Base-by-base conservation (phyloP, 768 basidiomycete species). In the Boletus subparvulus region DNA sequence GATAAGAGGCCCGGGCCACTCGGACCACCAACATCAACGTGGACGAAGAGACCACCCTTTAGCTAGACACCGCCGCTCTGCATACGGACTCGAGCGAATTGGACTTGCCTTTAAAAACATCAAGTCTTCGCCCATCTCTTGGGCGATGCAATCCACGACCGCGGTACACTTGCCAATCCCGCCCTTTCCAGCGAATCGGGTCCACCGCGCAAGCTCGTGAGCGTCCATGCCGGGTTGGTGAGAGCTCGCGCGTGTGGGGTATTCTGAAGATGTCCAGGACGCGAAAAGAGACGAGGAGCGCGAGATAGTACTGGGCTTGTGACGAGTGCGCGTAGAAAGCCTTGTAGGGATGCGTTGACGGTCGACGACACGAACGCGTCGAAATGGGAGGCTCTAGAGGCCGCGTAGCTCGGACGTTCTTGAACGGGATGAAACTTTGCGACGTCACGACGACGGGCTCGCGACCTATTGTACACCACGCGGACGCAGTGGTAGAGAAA, bases 141-240 rank as follows among this genome's bases (percentile, higher is more conserved):
- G 83, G 2, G 90, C 90, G 19, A 90, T 81, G 64, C 88, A 91
- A 69, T 94, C 91, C 51, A 80, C 77, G 26, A 79, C 54, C 5
- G 92, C 92, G 1, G 82, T 84, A 60, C 90, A 92, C 62, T 78
- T 87, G 6, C 92, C 92, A 51, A 94, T 91, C 14, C 92, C 92
- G 0, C 92, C 92, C 65, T 92, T 93, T 6, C 77, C 82, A 0
- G 92, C 92, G 68, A 94, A 93, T 40, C 92, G 79, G 11, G 87
- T 88, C 92, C 92, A 94, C 41, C 88, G 78, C 10, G 85, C 82
- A 33, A 93, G 80, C 51, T 91, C 87, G 33, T 77, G 71, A 16
- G 86, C 82, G 63, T 91, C 88, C 85, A 92, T 86, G 12, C 16
- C 24, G 6, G 36, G 21, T 8, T 11, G 1, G 16, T 5, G 36